A percentile compares a stretch with the other conserved stretches of the same genome.
Conservation (phyloP, 202 grass and related monocot species). For the Digitaria exilis region DNA sequence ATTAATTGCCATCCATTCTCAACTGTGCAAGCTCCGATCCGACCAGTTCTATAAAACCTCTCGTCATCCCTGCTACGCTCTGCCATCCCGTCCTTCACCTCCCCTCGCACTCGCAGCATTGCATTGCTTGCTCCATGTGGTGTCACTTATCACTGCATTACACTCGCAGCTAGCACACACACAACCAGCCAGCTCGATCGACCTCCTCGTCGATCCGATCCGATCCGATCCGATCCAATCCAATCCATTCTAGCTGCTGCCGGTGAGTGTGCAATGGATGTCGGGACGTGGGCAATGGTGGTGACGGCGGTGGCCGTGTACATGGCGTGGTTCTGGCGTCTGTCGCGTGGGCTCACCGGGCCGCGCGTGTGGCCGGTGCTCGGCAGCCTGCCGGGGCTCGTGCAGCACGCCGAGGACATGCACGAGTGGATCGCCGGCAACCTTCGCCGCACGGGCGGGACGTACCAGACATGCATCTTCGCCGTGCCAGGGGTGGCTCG, state of each 20-base stretch:
- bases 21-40: slow-evolving; percentile 19
- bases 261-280: slow-evolving; percentile 63
- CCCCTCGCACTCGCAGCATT: background rate
- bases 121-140: slow-evolving; percentile 56
- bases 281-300: slow-evolving; percentile 47
- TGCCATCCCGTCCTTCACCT: slow-evolving; percentile 25
- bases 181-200: background rate
- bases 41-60: slow-evolving; percentile 50
- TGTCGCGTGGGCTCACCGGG: slow-evolving; percentile 61
- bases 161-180: background rate
- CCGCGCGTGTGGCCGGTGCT: slow-evolving; percentile 88
- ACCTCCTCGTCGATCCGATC: slow-evolving; percentile 20
- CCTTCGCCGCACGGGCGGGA: slow-evolving; percentile 63
- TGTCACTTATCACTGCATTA: slow-evolving; percentile 44
- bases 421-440: slow-evolving; percentile 91
- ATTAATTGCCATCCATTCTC: slow-evolving; percentile 50
- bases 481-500: slow-evolving; percentile 81
- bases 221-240: too few species aligned
- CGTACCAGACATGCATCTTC: slow-evolving; percentile 99
- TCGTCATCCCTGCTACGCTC: slow-evolving; percentile 19
- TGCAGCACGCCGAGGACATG: slow-evolving; percentile 89
- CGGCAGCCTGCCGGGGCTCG: slow-evolving; percentile 82
- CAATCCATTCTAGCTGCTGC: background rate
- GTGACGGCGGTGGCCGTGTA: slow-evolving; percentile 51
- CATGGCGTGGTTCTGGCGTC: slow-evolving; percentile 82